Evolutionary conservation across 805 yeast species (phyloP).

Genomic region (Lipomyces mesembrius): DNA sequence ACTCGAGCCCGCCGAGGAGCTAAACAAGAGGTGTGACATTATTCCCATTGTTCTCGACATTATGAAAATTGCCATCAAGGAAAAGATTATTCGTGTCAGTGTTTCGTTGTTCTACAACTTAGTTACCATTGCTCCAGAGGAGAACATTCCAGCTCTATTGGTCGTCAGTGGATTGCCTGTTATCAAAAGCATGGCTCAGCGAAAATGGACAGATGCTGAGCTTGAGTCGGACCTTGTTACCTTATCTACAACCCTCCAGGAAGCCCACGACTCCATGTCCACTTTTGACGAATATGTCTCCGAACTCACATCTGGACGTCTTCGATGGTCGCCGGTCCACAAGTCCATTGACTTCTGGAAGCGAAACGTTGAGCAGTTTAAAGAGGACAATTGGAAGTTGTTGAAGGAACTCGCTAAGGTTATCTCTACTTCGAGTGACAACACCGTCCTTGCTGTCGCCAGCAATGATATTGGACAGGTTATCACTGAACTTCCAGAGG

Average conservation of each 20-base stretch:
- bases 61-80: conserved; percentile 83
- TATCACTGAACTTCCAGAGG: conserved; percentile 65
- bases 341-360: conserved; percentile 87
- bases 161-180: conserved; percentile 76
- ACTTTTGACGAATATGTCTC: conserved; percentile 90
- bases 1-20: conserved; percentile 53
- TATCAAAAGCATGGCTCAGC: conserved; percentile 69
- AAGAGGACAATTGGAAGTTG: conserved; percentile 74
- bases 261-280: conserved; percentile 76
- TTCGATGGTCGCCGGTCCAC: conserved; percentile 93
- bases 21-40: conserved; percentile 56
- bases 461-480: conserved; percentile 70
- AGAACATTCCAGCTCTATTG: conserved; percentile 66
- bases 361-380: conserved; percentile 76
- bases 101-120: conserved; percentile 55
- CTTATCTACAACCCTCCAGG: conserved; percentile 65
- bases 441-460: conserved; percentile 57
- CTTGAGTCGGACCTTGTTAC: conserved; percentile 69
- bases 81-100: conserved; percentile 86
- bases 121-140: conserved; percentile 44
- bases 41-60: conserved; percentile 56
- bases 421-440: conserved; percentile 43
- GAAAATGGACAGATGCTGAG: conserved; percentile 96
- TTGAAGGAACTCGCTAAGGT: conserved; percentile 62
- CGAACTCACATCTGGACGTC: conserved; percentile 76